Evolutionary conservation across 1,139 yeast species (phyloP), one percentile per base, ranked within the genome.

Genomic region (Suhomyces taliae): DNA sequence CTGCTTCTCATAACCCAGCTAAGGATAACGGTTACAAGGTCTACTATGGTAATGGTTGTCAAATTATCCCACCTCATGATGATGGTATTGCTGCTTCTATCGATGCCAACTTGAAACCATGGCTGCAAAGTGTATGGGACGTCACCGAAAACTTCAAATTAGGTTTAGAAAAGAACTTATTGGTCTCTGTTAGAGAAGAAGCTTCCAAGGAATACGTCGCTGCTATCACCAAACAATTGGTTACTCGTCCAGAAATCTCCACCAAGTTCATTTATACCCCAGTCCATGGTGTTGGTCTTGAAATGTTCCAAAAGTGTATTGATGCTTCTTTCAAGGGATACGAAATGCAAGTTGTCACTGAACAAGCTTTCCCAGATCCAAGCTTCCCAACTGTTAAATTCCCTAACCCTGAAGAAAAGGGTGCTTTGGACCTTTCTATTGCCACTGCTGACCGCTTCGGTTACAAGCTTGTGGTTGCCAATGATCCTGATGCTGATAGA

Each of bases 401-500:
- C 60, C 99, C 99, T 4, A 93, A 93, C 58, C 99, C 99, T 0
- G 99, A 93, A 65, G 99, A 93, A 60, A 81, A 82, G 52, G 97
- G 97, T 2, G 98, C 98, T 0, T 71, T 93, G 49, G 87, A 83
- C 53, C 60, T 85, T 44, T 93, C 96, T 0, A 84, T 85, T 31
- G 49, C 63, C 12, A 63, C 69, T 1, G 93, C 90, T 0, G 74
- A 78, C n/a, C 59, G 57, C 1, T 53, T 60, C 14, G 76, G 72
- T 0, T 63, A 79, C 32, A 62, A 69, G 6, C 63, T 90, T 38
- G 93, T 91, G 2, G 57, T 93, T 7, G 97, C 97, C 2, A 91
- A 86, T 62, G 99, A 93, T 60, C 98, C 99, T 0, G 98, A 93
- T 66, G 99, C 98, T 1, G 99, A 93, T 64, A 74, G 99, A 50